Evolutionary conservation across 2,329 filamentous ascomycete species (phyloP), one percentile per base, ranked within the genome.

Genomic region (Botrytis paeoniae): DNA sequence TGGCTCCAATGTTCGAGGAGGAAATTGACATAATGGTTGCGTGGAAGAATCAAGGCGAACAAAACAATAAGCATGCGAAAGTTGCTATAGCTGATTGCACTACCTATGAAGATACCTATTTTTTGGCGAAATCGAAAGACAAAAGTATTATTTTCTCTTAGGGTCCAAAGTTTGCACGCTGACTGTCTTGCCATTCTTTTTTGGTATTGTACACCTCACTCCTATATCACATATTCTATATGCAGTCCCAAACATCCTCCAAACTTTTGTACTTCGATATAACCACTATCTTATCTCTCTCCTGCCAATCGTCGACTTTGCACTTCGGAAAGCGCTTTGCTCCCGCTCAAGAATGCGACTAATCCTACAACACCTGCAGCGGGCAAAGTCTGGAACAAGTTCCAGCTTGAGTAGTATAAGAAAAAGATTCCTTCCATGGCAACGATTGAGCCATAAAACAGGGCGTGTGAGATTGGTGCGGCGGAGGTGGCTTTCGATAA

Each of bases 371-470:
- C 83, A 48, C 86, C 86, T 71, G 92, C 90, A 39, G 90, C 90
- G 7, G 94, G 95, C 68, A 99, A 86, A 22, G 89, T 90, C 85
- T 97, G 92, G 87, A 98, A 97, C 63, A 99, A 86, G 80, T 91
- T 97, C 95, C 95, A 98, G 80, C 85, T 89, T 70, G 89, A 92
- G 84, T 98, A 98, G 87, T 99, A 99, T 77, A 97, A 84, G 85
- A 96, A 95, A 84, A 99, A 98, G 73, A 97, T 90, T 25, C 89
- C 92, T 83, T 99, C 96, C 86, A 99, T 93, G 35, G 91, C 90
- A 57, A 97, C 75, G 72, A 99, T 89, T 8, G 94, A 97, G 69
- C 92, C 93, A 78, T 97, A 92, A 85, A 98, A 99, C 48, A 94
- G 82, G 43, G 85, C 85, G 81, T 99, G 95, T 8, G 95, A 91